A percentile compares a stretch with the other conserved stretches of the same genome.
Evolutionary conservation across 2,329 filamentous ascomycete species (phyloP).

Genomic region (Fusarium gaditjirri): DNA sequence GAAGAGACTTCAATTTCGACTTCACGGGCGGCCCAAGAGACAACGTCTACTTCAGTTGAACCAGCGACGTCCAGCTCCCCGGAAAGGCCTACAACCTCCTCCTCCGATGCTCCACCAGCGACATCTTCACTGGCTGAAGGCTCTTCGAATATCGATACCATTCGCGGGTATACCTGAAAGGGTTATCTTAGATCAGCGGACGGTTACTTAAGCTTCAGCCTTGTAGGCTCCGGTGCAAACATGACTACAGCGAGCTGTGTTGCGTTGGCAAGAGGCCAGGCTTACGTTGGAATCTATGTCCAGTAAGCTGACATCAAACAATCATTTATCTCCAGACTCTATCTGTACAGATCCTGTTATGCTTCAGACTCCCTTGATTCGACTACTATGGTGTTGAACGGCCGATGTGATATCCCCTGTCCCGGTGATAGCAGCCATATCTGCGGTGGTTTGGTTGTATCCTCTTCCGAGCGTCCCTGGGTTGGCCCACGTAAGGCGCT

Average conservation of each 20-base stretch:
- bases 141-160: not conserved
- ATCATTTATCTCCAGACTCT: accelerated
- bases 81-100: not conserved
- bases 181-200: not conserved
- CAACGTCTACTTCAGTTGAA: not conserved
- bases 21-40: not conserved
- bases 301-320: not conserved
- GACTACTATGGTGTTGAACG: not conserved
- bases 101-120: not conserved
- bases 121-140: not conserved
- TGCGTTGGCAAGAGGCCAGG: accelerated
- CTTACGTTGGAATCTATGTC: not conserved
- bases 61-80: not conserved
- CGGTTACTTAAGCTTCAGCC: not conserved
- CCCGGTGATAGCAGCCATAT: not conserved
- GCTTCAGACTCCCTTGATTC: not conserved
- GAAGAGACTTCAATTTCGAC: accelerated
- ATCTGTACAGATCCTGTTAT: not conserved
- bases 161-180: not conserved
- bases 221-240: not conserved
- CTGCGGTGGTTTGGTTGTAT: not conserved
- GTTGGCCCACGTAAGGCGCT: not conserved
- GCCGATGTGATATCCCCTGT: not conserved
- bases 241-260: not conserved
- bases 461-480: not conserved